Evolutionary conservation across 1,139 yeast species (phyloP), one percentile per base, ranked within the genome.

Genomic region (Blastobotrys malaysiensis): DNA sequence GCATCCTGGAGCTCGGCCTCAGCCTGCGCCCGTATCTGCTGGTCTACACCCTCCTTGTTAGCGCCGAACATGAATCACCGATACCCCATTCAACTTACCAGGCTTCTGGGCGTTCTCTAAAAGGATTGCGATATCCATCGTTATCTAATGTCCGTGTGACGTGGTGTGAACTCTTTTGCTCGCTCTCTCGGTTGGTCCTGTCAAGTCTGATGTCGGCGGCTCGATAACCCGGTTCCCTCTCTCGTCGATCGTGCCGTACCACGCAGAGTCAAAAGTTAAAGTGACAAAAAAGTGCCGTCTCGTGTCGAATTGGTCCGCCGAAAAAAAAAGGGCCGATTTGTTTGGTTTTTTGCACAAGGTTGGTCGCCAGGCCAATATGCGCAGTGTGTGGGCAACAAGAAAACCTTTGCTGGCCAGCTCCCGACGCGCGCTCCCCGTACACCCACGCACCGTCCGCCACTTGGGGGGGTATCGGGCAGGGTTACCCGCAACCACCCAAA

Each of bases 1-100:
- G 91, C 82, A 53, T 81, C 80, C 63, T 78, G 78, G 65, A 93
- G 80, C 71, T 88, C 89, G 51, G 81, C 77, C 71, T 89, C 97
- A 57, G 98, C 97, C 62, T 81, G 81, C 44, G 84, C 74, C 72
- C 98, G 84, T 63, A 81, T 81, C 58, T 77, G 73, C 53, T 87
- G 84, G 71, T 88, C 85, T 55, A 57, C 43, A 45, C 47, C 46
- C n/a, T n/a, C n/a, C 50, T 31, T 49, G 27, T 49, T 45, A 49
- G 51, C 47, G 36, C 9, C 26, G 49, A 14, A 24, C 45, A 27
- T 36, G 21, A 9, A 47, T 46, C 20, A 44, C 43, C 26, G 21
- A 9, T 19, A 5, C 14, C 31, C 21, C n/a, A 19, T 22, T 6
- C n/a, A 2, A 43, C 61, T 13, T 53, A 57, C 60, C 61, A 19